These are phyloP conservation scores for Pseudocercospora pini-densiflorae DNA, from an alignment of 2,329 filamentous ascomycete species.

Conservation along the genomic window DNA sequence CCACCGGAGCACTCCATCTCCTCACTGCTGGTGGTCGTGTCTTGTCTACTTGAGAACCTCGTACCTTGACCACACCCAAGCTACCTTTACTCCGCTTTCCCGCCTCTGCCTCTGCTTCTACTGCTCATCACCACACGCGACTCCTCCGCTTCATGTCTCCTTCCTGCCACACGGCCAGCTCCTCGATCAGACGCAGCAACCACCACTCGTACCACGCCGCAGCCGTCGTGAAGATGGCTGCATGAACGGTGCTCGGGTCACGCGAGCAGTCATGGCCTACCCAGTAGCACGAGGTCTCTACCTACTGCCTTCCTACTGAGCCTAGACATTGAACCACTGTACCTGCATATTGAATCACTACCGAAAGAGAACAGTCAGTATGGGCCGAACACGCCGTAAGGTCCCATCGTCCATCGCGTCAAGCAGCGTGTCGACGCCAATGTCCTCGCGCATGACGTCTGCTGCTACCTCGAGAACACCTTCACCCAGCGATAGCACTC, in stretches of 20 bases:
- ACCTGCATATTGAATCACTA: conserved; percentile 10
- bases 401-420: conserved; percentile 23
- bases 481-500: conserved; percentile 25
- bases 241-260: conserved; percentile 39
- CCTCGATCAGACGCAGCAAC: conserved; percentile 28
- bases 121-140: conserved; percentile 2
- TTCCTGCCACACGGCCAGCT: conserved; percentile 9
- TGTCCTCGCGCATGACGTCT: conserved; percentile 32
- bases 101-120: conserved; percentile 5
- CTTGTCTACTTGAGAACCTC: neutral
- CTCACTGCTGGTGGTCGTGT: neutral
- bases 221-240: conserved; percentile 46
- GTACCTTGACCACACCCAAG: neutral
- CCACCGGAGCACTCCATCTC: neutral
- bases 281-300: neutral
- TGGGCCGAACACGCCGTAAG: conserved; percentile 24
- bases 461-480: conserved; percentile 30
- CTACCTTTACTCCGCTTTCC: conserved; percentile 12
- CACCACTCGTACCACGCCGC: conserved; percentile 34
- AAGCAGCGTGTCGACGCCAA: conserved; percentile 31
- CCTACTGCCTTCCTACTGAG: neutral
- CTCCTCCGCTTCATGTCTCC: conserved; percentile 18
- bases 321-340: neutral
- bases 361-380: conserved; percentile 28
- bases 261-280: conserved; percentile 39